Conservation (phyloP, 805 yeast species). For the Candida stauntonica region DNA sequence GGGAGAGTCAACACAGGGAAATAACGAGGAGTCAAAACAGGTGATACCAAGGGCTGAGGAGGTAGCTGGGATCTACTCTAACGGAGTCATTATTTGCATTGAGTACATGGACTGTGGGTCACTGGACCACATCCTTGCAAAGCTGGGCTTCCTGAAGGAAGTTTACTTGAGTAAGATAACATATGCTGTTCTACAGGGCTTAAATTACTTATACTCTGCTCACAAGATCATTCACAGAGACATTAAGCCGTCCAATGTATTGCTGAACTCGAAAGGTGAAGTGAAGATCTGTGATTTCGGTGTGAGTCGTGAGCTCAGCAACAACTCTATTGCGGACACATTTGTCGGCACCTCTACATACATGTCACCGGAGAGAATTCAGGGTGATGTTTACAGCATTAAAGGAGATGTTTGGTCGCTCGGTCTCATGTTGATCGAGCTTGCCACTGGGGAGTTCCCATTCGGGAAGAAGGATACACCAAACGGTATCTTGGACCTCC, state of each 20-base stretch:
- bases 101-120: constrained; percentile 96
- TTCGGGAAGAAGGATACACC: constrained; percentile 65
- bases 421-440: constrained; percentile 84
- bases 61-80: constrained; percentile 29
- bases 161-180: constrained; percentile 69
- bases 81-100: constrained; percentile 86
- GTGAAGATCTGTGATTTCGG: constrained; percentile 96
- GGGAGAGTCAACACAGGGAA: neutral
- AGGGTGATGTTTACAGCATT: constrained; percentile 90
- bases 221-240: constrained; percentile 94
- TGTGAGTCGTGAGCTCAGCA: constrained; percentile 84
- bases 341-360: constrained; percentile 97
- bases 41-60: constrained; percentile 18
- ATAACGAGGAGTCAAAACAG: constrained; percentile 2
- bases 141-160: constrained; percentile 62
- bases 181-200: constrained; percentile 72
- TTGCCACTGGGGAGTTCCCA: constrained; percentile 82
- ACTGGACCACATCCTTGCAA: constrained; percentile 67
- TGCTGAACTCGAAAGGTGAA: constrained; percentile 80
- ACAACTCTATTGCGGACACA: constrained; percentile 87
- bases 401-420: constrained; percentile 97
- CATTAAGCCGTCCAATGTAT: constrained; percentile 91
- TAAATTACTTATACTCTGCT: constrained; percentile 72
- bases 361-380: constrained; percentile 97
- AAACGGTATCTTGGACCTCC: constrained; percentile 81